These are phyloP conservation scores for Lactarius quietus DNA, from an alignment of 768 basidiomycete species.

Conservation along the genomic window DNA sequence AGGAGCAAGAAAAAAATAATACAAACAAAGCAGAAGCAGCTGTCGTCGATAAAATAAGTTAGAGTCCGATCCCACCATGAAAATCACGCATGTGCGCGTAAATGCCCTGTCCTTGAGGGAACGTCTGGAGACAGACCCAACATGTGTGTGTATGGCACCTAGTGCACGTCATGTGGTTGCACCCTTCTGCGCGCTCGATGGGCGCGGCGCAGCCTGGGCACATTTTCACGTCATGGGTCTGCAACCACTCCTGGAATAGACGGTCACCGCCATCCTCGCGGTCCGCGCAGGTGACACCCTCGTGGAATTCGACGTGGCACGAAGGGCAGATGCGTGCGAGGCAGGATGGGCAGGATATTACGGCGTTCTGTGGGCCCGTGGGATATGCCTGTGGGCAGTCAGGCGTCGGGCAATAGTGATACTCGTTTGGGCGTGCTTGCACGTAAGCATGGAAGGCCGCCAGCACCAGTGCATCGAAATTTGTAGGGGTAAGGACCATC, in stretches of 20 bases:
- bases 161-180: conserved; percentile 80
- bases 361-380: conserved; percentile 43
- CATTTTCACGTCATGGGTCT: conserved; percentile 59
- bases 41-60: neutral
- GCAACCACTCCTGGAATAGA: conserved; percentile 63
- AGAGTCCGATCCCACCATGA: conserved; percentile 49
- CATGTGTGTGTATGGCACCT: conserved; percentile 75
- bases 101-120: conserved; percentile 63
- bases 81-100: conserved; percentile 69
- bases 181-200: conserved; percentile 72
- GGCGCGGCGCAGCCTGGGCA: conserved; percentile 69
- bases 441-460: conserved; percentile 62
- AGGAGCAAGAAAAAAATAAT: neutral
- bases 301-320: conserved; percentile 60
- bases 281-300: conserved; percentile 63
- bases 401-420: conserved; percentile 73
- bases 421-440: conserved; percentile 55
- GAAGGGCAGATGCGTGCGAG: conserved; percentile 62
- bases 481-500: conserved; percentile 44
- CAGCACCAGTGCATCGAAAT: conserved; percentile 54
- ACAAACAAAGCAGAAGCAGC: neutral
- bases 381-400: conserved; percentile 77
- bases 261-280: conserved; percentile 46
- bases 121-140: conserved; percentile 75
- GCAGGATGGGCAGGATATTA: conserved; percentile 69